A percentile compares a stretch with the other conserved stretches of the same genome.
These are phyloP conservation scores for Aspergillus phoenicis DNA, from an alignment of 2,329 filamentous ascomycete genomes.

Conservation along the genomic window DNA sequence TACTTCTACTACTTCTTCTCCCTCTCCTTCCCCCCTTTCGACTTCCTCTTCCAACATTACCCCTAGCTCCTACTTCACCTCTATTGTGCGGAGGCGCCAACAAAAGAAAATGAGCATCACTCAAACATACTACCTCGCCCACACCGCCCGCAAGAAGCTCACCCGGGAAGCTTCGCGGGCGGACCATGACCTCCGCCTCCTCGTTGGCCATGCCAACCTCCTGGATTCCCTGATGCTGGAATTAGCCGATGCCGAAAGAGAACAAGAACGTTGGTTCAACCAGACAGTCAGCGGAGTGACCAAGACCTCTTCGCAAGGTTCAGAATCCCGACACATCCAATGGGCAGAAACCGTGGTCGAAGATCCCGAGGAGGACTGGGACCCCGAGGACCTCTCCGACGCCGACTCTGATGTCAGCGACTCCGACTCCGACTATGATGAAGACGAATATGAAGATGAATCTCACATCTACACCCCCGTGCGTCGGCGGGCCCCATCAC, in stretches of 20 bases:
- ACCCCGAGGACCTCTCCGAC: conserved; percentile 64
- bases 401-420: conserved; percentile 57
- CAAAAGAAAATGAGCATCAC: conserved; percentile 95
- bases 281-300: conserved; percentile 80
- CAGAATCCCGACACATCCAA: conserved; percentile 73
- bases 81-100: conserved; percentile 43
- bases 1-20: conserved; percentile 20
- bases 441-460: conserved; percentile 36
- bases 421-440: conserved; percentile 53
- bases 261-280: conserved; percentile 98
- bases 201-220: conserved; percentile 97
- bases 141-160: conserved; percentile 95
- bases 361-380: conserved; percentile 71
- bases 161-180: conserved; percentile 84
- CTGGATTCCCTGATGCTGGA: conserved; percentile 92
- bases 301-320: conserved; percentile 45
- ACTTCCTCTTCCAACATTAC: conserved; percentile 32
- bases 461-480: conserved; percentile 42
- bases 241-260: conserved; percentile 88
- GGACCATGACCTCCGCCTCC: conserved; percentile 91
- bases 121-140: conserved; percentile 97
- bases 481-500: conserved; percentile 35
- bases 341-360: conserved; percentile 81
- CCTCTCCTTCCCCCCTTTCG: conserved; percentile 23
- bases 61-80: conserved; percentile 45